Base-by-base conservation (phyloP, 2,329 filamentous ascomycete species). In the Paecilomyces variotii region DNA sequence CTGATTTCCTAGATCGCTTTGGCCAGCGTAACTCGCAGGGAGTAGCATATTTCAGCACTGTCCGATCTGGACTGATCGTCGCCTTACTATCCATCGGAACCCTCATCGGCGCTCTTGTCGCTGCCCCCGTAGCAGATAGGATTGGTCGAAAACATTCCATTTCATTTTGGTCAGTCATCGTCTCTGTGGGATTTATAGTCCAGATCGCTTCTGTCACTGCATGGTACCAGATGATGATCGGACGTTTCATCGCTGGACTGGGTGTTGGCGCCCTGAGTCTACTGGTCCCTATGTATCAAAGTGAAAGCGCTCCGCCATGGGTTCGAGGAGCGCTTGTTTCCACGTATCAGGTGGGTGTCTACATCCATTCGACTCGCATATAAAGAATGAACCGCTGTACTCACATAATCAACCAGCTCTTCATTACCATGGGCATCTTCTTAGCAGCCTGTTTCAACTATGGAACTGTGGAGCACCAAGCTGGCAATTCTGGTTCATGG, bases 391-490 rank as follows among this genome's bases (percentile, higher is more conserved):
- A 39, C 11, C 3, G 35, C 14, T n/a, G 14, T 1, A 39, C 35
- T 39, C 12, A 39, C 35, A n/a, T 39, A 9, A 39, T n/a, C 14
- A 11, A n/a, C 11, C 14, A 80, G 65, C 70, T 80, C 55, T 79
- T 80, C 64, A 78, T 79, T 58, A 77, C 78, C 25, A 70, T 79
- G 32, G 78, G 78, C 58, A 80, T 80, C 62, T 75, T 80, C 61
- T 72, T 78, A 60, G 77, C 78, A 57, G 75, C 78, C 64, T 71
- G 76, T 57, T 73, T 80, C 71, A 80, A 80, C 70, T 80, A 69
- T 59, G 78, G 78, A 28, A 79, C 78, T 1, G 71, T 76, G 57
- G 62, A 59, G 26, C 70, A 74, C 54, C 25, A 39, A 39, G 35
- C 35, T 4, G 14, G 70, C 7, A 72, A 69, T 52, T 85, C 70